phyloP scores from a whole-genome alignment of 2,329 filamentous ascomycete species.

The Penicillium occitanis region DNA sequence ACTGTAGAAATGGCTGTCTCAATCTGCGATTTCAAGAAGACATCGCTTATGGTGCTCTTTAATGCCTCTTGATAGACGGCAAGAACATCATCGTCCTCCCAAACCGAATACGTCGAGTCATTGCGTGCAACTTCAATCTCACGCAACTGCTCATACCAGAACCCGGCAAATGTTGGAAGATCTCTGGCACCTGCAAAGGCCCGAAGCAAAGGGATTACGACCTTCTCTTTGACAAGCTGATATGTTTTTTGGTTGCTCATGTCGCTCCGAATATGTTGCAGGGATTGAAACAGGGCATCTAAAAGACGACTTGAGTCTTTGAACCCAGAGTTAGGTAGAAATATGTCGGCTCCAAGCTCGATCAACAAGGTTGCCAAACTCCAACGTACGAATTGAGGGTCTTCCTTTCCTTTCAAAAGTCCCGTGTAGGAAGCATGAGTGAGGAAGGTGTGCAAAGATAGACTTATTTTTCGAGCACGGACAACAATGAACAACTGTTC shows the following conservation, averaged over 20 bases:
- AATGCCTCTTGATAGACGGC: conserved; percentile 37
- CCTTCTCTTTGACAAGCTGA: conserved; percentile 37
- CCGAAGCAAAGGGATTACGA: conserved; percentile 42
- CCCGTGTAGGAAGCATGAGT: conserved; percentile 45
- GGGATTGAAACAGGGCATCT: conserved; percentile 36
- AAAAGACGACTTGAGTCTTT: conserved; percentile 38
- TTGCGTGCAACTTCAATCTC: conserved; percentile 36
- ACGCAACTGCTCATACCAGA: conserved; percentile 44
- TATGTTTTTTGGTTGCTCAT: conserved; percentile 28
- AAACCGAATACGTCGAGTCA: conserved; percentile 36
- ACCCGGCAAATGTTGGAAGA: conserved; percentile 38
- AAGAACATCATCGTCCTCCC: conserved; percentile 48
- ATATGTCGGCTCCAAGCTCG: conserved; percentile 44
- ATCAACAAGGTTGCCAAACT: conserved; percentile 43
- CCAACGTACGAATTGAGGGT: conserved; percentile 40
- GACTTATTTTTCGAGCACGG: conserved; percentile 38
- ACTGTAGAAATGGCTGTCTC: conserved; percentile 33
- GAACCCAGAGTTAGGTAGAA: conserved; percentile 46
- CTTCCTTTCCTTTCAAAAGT: conserved; percentile 34
- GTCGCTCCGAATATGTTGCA: conserved; percentile 32
- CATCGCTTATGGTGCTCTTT: conserved; percentile 33
- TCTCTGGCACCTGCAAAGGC: conserved; percentile 45
- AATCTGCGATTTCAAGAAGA: conserved; percentile 33
- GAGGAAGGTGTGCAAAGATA: conserved; percentile 43
- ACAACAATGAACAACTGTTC: conserved; percentile 42